These are phyloP conservation scores for Globisporangium camurandrum DNA, from an alignment of 352 stramenopile genomes.

Conservation along the genomic window DNA sequence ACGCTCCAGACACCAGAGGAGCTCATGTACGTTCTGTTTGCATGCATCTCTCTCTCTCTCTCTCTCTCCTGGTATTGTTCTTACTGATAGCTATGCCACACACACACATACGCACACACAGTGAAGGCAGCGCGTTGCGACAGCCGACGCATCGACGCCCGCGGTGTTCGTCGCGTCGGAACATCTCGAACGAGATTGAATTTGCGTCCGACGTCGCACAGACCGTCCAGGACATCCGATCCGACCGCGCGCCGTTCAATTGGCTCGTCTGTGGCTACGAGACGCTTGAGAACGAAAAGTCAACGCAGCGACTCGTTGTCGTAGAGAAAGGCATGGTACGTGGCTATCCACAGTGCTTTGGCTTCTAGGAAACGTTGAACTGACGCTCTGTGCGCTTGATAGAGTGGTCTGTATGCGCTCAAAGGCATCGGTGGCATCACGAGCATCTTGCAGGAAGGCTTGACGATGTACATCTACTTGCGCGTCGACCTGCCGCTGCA, in stretches of 20 bases:
- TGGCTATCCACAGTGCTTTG: no score
- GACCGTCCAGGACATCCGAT: constrained; percentile 76
- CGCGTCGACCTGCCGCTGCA: constrained; percentile 82
- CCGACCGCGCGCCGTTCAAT: constrained; percentile 72
- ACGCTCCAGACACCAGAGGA: constrained; percentile 69
- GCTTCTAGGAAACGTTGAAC: background rate
- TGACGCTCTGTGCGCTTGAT: background rate
- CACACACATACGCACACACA: constrained; percentile 8
- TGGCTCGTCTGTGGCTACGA: constrained; percentile 83
- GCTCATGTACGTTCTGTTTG: constrained; percentile 40
- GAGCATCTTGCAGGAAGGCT: constrained; percentile 55
- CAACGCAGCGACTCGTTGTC: constrained; percentile 61
- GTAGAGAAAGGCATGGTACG: constrained; percentile 82
- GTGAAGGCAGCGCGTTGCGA: constrained; percentile 55
- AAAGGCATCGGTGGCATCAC: constrained; percentile 81
- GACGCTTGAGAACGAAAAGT: constrained; percentile 45
- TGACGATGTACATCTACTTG: constrained; percentile 88
- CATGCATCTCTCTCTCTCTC: no score
- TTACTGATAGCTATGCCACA: background rate
- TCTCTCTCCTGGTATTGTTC: no score
- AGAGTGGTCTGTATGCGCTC: constrained; percentile 76
- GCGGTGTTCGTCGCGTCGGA: constrained; percentile 58
- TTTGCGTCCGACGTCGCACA: constrained; percentile 61
- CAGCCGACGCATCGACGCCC: constrained; percentile 52
- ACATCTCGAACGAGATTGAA: constrained; percentile 78